Evolutionary conservation across 225 moss, liverwort and hornwort species (phyloP).

Genomic region (Marchantia polymorpha): DNA sequence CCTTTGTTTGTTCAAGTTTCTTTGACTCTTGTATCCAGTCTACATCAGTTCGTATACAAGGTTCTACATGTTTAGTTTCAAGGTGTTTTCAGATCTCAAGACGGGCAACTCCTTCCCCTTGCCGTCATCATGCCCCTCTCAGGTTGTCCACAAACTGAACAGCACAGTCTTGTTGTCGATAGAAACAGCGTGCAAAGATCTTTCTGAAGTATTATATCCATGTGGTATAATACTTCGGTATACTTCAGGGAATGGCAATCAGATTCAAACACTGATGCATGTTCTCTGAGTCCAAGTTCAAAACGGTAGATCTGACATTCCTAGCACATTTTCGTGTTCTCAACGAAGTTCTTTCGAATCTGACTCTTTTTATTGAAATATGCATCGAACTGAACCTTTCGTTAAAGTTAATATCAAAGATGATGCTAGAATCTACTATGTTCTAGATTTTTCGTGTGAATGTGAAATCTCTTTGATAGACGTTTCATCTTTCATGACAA

Average conservation of each 20-base stretch:
- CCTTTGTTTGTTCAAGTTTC: background rate
- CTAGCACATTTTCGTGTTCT: background rate
- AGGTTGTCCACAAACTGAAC: constrained; percentile 29
- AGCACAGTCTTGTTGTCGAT: background rate
- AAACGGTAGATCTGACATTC: background rate
- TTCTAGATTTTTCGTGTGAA: no score
- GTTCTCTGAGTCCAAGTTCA: background rate
- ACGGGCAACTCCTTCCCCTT: constrained; percentile 72
- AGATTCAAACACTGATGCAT: background rate
- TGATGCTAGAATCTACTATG: no score
- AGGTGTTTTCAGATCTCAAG: constrained; percentile 64
- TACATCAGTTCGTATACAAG: background rate
- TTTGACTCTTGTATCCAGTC: background rate
- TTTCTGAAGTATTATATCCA: background rate
- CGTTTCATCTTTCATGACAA: no score
- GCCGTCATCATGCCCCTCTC: constrained; percentile 79
- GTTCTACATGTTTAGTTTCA: constrained; percentile 50
- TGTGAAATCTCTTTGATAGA: no score
- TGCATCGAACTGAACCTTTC: constrained; percentile 66
- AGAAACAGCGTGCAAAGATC: background rate
- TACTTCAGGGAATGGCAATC: background rate
- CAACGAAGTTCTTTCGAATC: background rate
- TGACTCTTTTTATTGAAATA: background rate
- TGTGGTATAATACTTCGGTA: background rate
- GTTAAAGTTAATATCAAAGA: no score